phyloP scores from a whole-genome alignment of 2,329 filamentous ascomycete genomes.

The Myriosclerotinia curreyana region DNA sequence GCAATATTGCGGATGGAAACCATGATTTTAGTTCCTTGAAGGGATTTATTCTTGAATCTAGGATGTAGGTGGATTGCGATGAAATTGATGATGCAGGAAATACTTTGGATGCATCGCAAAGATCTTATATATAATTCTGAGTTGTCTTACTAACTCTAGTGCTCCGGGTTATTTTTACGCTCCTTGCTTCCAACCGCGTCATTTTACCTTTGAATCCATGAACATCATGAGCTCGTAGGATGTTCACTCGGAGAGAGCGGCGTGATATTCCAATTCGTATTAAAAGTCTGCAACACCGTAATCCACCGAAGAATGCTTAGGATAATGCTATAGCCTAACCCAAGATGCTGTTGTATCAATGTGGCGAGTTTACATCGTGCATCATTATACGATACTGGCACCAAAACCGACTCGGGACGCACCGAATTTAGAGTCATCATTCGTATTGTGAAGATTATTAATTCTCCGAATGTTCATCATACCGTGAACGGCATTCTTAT shows the following conservation, averaged over 20 bases:
- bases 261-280: neutral
- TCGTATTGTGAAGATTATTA: neutral
- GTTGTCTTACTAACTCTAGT: neutral
- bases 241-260: neutral
- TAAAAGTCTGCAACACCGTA: too few species aligned
- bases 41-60: neutral
- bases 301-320: neutral
- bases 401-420: neutral
- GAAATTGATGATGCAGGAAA: neutral
- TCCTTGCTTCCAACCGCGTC: neutral
- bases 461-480: neutral
- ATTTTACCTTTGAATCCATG: neutral
- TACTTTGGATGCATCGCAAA: neutral
- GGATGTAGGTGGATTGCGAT: neutral
- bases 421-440: neutral
- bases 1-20: constrained; percentile 25
- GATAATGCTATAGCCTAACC: too few species aligned
- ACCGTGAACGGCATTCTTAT: too few species aligned
- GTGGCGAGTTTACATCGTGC: too few species aligned
- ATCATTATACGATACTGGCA: neutral
- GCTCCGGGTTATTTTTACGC: neutral
- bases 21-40: constrained; percentile 22
- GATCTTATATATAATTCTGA: neutral
- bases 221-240: constrained; percentile 3
- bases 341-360: too few species aligned